These are phyloP conservation scores for Pseudohalonectria lignicola DNA, from an alignment of 2,329 filamentous ascomycete genomes.

Conservation along the genomic window DNA sequence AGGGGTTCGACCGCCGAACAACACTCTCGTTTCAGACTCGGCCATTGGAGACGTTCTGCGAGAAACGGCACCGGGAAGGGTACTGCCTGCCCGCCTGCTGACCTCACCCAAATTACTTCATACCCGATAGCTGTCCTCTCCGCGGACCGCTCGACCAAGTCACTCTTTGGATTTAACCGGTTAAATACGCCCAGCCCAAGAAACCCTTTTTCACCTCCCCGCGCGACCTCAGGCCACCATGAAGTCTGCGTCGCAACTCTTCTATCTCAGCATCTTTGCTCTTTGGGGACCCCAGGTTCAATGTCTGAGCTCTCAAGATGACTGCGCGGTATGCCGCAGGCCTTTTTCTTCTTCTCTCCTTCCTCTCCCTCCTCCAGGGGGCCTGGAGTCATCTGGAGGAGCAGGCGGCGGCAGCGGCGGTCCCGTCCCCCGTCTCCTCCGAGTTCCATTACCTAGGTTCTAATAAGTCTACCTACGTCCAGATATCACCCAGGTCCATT, in stretches of 20 bases:
- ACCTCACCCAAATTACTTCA: too few relatives aligned
- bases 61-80: too few relatives aligned
- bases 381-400: too few relatives aligned
- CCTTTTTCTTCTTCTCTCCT: constrained; percentile 6
- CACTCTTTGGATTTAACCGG: background rate
- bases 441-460: constrained; percentile 17
- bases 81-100: too few relatives aligned
- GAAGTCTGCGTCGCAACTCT: constrained; percentile 41
- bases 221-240: constrained; percentile 20
- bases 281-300: constrained; percentile 37
- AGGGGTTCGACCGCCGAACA: too few relatives aligned
- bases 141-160: background rate
- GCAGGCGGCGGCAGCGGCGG: too few relatives aligned
- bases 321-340: constrained; percentile 39
- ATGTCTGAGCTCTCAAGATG: constrained; percentile 34
- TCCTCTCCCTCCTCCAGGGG: constrained; percentile 7
- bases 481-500: constrained; percentile 83
- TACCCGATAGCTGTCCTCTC: background rate
- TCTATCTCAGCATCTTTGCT: constrained; percentile 45
- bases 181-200: background rate
- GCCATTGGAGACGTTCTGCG: too few relatives aligned
- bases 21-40: too few relatives aligned
- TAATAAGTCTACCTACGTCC: constrained; percentile 25
- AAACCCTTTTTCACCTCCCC: background rate
- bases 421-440: constrained; percentile 9